Evolutionary conservation across 192 early-diverging fungal genomes (phyloP), one percentile per base, ranked within the genome.

Genomic region (Coemansia sp.): DNA sequence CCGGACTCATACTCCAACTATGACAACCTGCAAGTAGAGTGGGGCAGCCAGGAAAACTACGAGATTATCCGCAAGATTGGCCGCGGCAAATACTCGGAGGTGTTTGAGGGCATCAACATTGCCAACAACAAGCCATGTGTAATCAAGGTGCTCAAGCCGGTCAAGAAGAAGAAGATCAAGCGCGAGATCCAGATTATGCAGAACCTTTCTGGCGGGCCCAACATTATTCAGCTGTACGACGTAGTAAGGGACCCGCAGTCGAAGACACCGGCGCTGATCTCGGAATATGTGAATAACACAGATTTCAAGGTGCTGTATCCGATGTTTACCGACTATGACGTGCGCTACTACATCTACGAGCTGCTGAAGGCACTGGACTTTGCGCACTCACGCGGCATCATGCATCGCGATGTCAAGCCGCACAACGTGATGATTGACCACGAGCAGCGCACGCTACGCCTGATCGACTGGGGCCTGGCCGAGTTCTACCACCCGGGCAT

Each of bases 81-180:
- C 21, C 91, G 96, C 50, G 96, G 96, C 45, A 99, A 99, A 79
- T 99, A 99, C 83, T 94, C 92, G 2, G 96, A 99, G 67, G 96
- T 99, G 19, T 99, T 99, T 83, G 94, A 99, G 76, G 96, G 94
- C n/a, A 82, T 95, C 76, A 94, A 94, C 76, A 80, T 93, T 19
- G 80, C 82, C 52, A 95, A 89, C 73, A 78, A 86, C 57, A 53
- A 72, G 50, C 86, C 94, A 63, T 97, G 96, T 80, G 91, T 94
- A 58, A 99, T 99, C 84, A 99, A 99, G 82, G 96, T 96, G 12
- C 80, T 99, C 46, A 99, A 99, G 82, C 96, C 96, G 4, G 94
- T 99, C 61, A 99, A 99, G 83, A 99, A 99, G 86, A 97, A 97
- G 89, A 99, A 99, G 84, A 99, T 99, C 65, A 97, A 96, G 85